These are phyloP conservation scores for Vigna trinervia DNA, from an alignment of 306 rosid genomes.

Conservation along the genomic window DNA sequence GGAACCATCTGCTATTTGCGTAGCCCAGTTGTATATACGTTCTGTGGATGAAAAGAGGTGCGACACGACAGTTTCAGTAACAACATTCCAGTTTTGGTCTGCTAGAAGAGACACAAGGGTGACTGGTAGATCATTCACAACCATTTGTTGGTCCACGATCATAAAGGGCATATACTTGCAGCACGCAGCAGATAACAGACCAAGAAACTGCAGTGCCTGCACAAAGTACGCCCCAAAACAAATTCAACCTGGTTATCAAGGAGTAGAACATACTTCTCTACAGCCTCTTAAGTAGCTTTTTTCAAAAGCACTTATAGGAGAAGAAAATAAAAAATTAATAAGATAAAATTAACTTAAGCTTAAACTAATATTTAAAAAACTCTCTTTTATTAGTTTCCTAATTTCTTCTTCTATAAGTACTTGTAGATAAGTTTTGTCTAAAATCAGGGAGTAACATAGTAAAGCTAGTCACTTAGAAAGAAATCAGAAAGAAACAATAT, in stretches of 20 bases:
- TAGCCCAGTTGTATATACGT: conserved; percentile 65
- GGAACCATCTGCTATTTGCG: conserved; percentile 44
- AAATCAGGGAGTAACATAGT: not conserved
- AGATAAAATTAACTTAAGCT: no score
- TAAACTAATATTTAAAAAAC: no score
- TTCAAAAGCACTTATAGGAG: no score
- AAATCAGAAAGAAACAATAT: not conserved
- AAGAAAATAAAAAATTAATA: no score
- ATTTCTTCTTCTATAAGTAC: no score
- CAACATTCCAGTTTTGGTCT: conserved; percentile 60
- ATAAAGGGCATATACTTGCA: conserved; percentile 91
- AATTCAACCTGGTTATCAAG: conserved; percentile 29
- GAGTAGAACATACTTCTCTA: conserved; percentile 15
- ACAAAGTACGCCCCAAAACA: conserved; percentile 30
- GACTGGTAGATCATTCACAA: conserved; percentile 81
- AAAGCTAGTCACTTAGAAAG: not conserved
- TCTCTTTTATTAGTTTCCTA: no score
- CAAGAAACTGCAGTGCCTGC: conserved; percentile 78
- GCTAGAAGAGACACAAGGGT: conserved; percentile 75
- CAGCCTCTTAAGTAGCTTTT: no score
- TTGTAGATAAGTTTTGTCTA: no score
- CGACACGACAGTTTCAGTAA: conserved; percentile 63
- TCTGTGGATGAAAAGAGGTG: conserved; percentile 68
- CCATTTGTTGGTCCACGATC: conserved; percentile 63
- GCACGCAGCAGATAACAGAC: conserved; percentile 76